A percentile compares a stretch with the other conserved stretches of the same genome.
phyloP scores from a whole-genome alignment of 257 asterid genomes.

The Rhazya stricta region DNA sequence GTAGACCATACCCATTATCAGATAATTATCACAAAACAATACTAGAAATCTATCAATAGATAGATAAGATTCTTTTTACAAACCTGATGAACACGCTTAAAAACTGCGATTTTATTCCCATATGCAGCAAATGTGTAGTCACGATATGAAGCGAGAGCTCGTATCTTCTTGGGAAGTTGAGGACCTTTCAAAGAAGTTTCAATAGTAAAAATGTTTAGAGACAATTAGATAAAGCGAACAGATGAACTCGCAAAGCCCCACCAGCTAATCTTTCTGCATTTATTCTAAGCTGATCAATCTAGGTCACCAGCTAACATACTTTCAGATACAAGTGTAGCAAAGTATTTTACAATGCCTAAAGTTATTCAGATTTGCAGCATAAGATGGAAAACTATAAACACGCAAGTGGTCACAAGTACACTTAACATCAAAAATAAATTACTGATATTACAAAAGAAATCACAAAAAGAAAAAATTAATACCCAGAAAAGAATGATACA shows the following conservation, averaged over 20 bases:
- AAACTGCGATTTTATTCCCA: conserved; percentile 66
- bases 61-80: not conserved
- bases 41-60: conserved; percentile 2
- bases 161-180: conserved; percentile 83
- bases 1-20: not conserved
- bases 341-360: not conserved
- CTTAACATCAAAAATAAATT: not conserved
- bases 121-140: conserved; percentile 89
- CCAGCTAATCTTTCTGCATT: not conserved
- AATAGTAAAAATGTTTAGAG: conserved; percentile 4
- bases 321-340: not conserved
- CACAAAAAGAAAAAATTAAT: not conserved
- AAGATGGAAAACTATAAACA: not conserved
- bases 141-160: conserved; percentile 85
- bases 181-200: conserved; percentile 51
- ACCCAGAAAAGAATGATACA: not conserved
- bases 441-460: not conserved
- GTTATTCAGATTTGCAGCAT: not conserved
- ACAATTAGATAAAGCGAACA: not conserved
- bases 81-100: conserved; percentile 89
- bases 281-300: not conserved
- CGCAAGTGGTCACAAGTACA: not conserved
- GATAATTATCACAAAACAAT: not conserved
- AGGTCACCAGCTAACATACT: not conserved
- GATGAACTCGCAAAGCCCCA: not conserved